Percentiles rank a stretch among this genome's conserved stretches.
Evolutionary conservation across 2,329 filamentous ascomycete species (phyloP).

Genomic region (Arthroderma uncinatum): DNA sequence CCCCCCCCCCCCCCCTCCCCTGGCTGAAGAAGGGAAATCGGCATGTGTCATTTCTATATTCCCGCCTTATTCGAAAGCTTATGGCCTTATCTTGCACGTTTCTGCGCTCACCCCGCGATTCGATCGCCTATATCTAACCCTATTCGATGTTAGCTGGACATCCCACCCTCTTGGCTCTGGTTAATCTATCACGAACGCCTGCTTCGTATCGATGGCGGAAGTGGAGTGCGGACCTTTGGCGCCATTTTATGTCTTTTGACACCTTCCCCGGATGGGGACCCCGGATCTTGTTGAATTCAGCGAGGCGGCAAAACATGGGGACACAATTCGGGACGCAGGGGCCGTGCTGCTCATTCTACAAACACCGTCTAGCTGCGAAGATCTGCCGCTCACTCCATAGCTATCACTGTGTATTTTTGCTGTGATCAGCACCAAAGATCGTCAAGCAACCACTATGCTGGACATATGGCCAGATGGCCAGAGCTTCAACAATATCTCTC

Average conservation of each 20-base stretch:
- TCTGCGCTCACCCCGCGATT: not conserved
- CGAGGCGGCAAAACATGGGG: not conserved
- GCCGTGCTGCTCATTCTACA: not conserved
- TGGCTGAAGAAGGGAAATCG: constrained; percentile 2
- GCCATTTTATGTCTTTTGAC: not conserved
- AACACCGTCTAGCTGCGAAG: not conserved
- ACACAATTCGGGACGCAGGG: not conserved
- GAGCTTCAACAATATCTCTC: not conserved
- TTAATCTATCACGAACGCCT: constrained; percentile 1
- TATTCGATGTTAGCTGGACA: not conserved
- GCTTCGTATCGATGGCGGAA: not conserved
- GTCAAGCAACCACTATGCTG: not conserved
- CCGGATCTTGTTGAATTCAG: not conserved
- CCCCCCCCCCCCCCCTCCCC: not conserved
- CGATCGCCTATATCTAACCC: not conserved
- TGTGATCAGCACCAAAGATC: constrained; percentile 1
- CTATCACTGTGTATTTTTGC: not conserved
- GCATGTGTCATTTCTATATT: constrained; percentile 3
- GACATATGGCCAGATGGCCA: not conserved
- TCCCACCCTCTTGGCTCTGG: not conserved
- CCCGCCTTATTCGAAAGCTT: not conserved
- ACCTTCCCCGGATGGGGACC: not conserved
- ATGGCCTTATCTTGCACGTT: not conserved
- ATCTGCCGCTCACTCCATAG: not conserved
- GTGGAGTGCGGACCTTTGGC: not conserved